A percentile compares a stretch with the other conserved stretches of the same genome.
Conservation (phyloP, 768 basidiomycete genomes). For the Daedaleopsis sinensis region DNA sequence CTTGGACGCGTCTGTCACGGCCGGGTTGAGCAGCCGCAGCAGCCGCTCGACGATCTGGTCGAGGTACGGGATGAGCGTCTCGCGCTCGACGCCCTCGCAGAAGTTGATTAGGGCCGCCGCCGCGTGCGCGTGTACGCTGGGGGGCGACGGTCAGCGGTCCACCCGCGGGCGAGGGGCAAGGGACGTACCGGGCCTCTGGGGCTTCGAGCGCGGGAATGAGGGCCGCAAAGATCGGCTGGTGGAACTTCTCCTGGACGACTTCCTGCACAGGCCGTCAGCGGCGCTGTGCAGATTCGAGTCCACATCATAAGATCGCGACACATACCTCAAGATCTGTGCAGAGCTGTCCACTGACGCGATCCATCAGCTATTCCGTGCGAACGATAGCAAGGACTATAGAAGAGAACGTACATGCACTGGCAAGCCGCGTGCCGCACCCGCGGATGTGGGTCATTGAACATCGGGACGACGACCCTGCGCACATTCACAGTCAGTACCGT, state of each 20-base stretch:
- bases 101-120: conserved; percentile 90
- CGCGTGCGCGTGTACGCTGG: conserved; percentile 88
- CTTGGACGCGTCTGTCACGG: conserved; percentile 36
- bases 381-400: conserved; percentile 14
- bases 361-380: neutral
- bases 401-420: conserved; percentile 70
- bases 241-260: conserved; percentile 72
- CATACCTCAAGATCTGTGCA: conserved; percentile 86
- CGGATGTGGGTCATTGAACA: conserved; percentile 81
- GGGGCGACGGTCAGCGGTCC: neutral
- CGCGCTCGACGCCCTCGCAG: conserved; percentile 81
- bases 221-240: conserved; percentile 67
- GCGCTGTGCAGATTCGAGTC: neutral
- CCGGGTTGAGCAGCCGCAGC: conserved; percentile 64
- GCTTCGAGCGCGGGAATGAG: conserved; percentile 77
- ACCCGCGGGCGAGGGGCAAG: neutral
- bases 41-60: conserved; percentile 79
- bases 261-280: conserved; percentile 45
- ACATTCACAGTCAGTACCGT: conserved; percentile 12
- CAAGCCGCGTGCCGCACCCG: conserved; percentile 76
- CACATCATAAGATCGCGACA: no score
- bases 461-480: conserved; percentile 68
- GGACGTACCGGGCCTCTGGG: conserved; percentile 65
- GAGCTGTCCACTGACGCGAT: conserved; percentile 79
- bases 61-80: conserved; percentile 75